Conservation (phyloP, 371 early-diverging fungal genomes). For the Mucor circinelloides region DNA sequence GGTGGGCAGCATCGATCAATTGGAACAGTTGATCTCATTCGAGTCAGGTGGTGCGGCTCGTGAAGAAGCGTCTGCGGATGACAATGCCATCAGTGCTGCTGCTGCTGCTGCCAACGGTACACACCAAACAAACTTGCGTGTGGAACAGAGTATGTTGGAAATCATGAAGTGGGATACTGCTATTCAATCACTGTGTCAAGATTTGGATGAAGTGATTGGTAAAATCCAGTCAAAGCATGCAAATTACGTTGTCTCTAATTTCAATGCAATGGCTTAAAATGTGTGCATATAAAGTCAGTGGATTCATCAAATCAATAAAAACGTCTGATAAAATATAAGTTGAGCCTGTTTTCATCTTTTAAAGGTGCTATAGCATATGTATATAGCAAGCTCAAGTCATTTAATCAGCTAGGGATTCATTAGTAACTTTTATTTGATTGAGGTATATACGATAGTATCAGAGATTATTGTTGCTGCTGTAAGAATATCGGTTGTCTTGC, state of each 20-base stretch:
- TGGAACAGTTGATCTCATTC: slow-evolving; percentile 83
- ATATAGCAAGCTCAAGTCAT: too few relatives aligned
- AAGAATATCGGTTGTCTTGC: not conserved
- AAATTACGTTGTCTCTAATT: slow-evolving; percentile 34
- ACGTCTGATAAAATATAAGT: not conserved
- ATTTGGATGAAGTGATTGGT: slow-evolving; percentile 59
- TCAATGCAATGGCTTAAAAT: slow-evolving; percentile 7
- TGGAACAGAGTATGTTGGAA: slow-evolving; percentile 52
- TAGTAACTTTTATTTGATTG: too few relatives aligned
- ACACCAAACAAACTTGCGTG: slow-evolving; percentile 24
- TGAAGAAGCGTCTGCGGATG: slow-evolving; percentile 28
- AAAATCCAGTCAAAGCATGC: slow-evolving; percentile 60
- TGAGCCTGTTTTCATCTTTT: too few relatives aligned
- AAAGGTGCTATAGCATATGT: too few relatives aligned
- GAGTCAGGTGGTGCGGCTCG: slow-evolving; percentile 61
- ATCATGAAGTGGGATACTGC: slow-evolving; percentile 63
- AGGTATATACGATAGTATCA: too few relatives aligned
- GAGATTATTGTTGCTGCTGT: not conserved
- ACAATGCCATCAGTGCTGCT: slow-evolving; percentile 30
- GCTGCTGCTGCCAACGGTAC: slow-evolving; percentile 39
- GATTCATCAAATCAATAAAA: not conserved
- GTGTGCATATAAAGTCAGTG: not conserved
- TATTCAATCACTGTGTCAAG: slow-evolving; percentile 63
- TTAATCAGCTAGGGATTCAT: too few relatives aligned
- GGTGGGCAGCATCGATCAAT: slow-evolving; percentile 89